These are phyloP conservation scores for Ustilago esculenta DNA, from an alignment of 1,284 basidiomycete species.

Conservation along the genomic window DNA sequence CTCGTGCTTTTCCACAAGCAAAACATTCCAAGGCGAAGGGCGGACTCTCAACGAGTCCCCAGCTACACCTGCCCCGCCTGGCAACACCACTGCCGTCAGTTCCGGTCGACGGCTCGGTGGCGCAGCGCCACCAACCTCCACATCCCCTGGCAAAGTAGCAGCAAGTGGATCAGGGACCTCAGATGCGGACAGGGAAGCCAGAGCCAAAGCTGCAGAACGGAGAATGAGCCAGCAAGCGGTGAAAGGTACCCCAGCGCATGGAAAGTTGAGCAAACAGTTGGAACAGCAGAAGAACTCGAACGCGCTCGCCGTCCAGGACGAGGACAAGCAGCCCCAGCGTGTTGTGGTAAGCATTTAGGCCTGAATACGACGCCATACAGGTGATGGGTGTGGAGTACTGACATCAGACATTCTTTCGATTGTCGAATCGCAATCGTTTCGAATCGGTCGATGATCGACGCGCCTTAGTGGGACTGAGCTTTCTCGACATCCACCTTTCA, in stretches of 20 bases:
- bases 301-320: neutral
- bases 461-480: too few relatives aligned
- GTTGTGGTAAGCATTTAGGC: constrained; percentile 42
- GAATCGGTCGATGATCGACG: too few relatives aligned
- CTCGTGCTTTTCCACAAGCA: constrained; percentile 28
- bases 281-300: constrained; percentile 19
- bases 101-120: constrained; percentile 17
- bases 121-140: neutral
- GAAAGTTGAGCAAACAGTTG: constrained; percentile 35
- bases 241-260: constrained; percentile 23
- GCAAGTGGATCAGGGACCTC: constrained; percentile 1
- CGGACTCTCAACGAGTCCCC: constrained; percentile 16
- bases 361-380: too few relatives aligned
- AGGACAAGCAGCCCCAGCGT: constrained; percentile 17
- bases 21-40: constrained; percentile 26
- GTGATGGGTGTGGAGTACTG: too few relatives aligned
- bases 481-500: too few relatives aligned
- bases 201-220: constrained; percentile 32
- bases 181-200: constrained; percentile 23
- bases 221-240: constrained; percentile 21
- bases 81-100: neutral
- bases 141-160: neutral
- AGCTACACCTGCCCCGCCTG: neutral
- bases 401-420: too few relatives aligned
- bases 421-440: too few relatives aligned